These are phyloP conservation scores for Yamadazyma paraphyllophila DNA, from an alignment of 805 yeast species.

Conservation along the genomic window DNA sequence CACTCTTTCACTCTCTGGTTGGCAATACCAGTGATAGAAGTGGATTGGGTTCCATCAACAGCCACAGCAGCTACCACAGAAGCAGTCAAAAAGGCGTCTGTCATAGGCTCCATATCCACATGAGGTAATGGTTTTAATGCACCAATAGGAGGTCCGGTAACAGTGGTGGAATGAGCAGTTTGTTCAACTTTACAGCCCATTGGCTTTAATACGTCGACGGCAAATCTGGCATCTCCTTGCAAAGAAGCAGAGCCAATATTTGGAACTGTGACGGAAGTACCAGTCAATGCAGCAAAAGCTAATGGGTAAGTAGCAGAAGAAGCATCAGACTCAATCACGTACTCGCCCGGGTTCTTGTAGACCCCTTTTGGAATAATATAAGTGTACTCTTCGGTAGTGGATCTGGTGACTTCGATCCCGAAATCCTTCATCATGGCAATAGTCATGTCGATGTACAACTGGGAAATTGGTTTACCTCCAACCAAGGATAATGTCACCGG, in stretches of 20 bases:
- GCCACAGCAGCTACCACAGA: constrained; percentile 97
- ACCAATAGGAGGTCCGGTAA: constrained; percentile 80
- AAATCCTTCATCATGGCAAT: constrained; percentile 90
- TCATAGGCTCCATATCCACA: constrained; percentile 99
- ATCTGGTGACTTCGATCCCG: constrained; percentile 73
- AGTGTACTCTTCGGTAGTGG: constrained; percentile 72
- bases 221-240: constrained; percentile 97
- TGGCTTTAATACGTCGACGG: constrained; percentile 84
- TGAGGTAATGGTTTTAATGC: constrained; percentile 62
- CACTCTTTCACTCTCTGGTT: constrained; percentile 98
- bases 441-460: constrained; percentile 95
- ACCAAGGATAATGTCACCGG: constrained; percentile 86
- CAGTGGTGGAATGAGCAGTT: constrained; percentile 84
- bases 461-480: constrained; percentile 97
- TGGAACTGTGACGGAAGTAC: constrained; percentile 88
- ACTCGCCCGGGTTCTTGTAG: constrained; percentile 78
- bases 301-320: constrained; percentile 97
- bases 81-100: constrained; percentile 97
- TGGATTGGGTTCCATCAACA: constrained; percentile 41
- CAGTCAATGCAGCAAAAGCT: constrained; percentile 96
- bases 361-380: constrained; percentile 86
- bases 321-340: constrained; percentile 94
- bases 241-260: constrained; percentile 88
- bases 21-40: constrained; percentile 91
- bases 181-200: constrained; percentile 94